phyloP scores from a whole-genome alignment of 176 grass and related monocot species.

The Alloteropsis semialata region DNA sequence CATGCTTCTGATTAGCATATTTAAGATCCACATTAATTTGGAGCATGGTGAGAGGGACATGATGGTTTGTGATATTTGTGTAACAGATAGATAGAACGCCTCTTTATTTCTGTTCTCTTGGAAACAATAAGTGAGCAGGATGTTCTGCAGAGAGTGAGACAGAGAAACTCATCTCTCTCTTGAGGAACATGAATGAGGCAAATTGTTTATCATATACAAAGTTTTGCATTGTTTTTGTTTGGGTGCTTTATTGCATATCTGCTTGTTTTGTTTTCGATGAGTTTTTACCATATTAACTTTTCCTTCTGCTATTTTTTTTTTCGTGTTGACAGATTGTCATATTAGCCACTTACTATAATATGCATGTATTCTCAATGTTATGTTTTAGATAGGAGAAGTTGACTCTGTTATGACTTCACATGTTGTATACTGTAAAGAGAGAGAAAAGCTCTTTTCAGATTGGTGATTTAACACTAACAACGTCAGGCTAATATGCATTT shows the following conservation, averaged over 20 bases:
- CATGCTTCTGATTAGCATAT: not conserved
- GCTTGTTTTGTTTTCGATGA: not conserved
- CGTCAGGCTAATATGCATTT: slow-evolving; percentile 45
- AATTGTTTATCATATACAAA: not conserved
- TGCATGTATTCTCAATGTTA: slow-evolving; percentile 1
- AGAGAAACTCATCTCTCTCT: not conserved
- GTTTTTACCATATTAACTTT: not conserved
- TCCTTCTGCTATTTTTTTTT: not conserved
- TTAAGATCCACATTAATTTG: not conserved
- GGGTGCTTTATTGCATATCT: not conserved
- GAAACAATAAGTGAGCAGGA: not conserved
- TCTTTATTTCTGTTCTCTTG: no score
- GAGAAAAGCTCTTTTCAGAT: not conserved
- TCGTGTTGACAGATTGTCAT: not conserved
- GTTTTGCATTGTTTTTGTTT: slow-evolving; percentile 5
- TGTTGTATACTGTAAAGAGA: not conserved
- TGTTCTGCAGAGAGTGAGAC: not conserved
- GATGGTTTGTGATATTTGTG: not conserved
- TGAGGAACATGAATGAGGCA: not conserved
- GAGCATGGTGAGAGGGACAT: not conserved
- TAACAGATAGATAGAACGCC: not conserved
- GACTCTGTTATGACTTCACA: slow-evolving; percentile 17
- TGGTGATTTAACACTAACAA: slow-evolving; percentile 48
- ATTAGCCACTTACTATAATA: slow-evolving; percentile 11
- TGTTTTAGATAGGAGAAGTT: not conserved